Evolutionary conservation across 495 filamentous ascomycete genomes (phyloP).

Genomic region (Penicillium verhagenii): DNA sequence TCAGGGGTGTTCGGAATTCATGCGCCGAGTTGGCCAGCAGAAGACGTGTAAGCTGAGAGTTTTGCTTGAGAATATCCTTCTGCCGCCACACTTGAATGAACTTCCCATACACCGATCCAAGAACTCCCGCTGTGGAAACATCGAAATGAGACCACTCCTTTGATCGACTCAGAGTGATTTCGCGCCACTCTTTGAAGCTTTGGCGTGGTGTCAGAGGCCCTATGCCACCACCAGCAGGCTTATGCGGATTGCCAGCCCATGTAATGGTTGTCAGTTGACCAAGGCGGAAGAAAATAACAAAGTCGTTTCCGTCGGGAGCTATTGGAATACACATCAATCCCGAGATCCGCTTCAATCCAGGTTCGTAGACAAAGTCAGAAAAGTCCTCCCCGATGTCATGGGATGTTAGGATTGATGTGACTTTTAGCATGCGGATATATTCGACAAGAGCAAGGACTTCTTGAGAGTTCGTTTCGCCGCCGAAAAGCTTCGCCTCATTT

Average conservation of each 20-base stretch:
- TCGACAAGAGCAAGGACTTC: constrained; percentile 83
- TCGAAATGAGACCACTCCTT: constrained; percentile 44
- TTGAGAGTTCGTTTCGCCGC: constrained; percentile 70
- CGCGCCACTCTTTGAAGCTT: constrained; percentile 27
- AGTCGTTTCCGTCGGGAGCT: constrained; percentile 68
- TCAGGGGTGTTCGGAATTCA: constrained; percentile 85
- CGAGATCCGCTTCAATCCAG: constrained; percentile 73
- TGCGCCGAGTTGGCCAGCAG: constrained; percentile 86
- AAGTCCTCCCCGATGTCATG: constrained; percentile 75
- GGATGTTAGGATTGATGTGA: constrained; percentile 71
- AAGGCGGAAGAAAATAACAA: constrained; percentile 85
- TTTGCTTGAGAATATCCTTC: constrained; percentile 76
- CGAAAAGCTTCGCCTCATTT: constrained; percentile 81
- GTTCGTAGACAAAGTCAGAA: constrained; percentile 71
- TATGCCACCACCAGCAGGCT: constrained; percentile 40
- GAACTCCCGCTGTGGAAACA: constrained; percentile 76
- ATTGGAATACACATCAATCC: constrained; percentile 79
- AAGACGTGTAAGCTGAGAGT: constrained; percentile 70
- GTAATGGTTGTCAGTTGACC: constrained; percentile 72
- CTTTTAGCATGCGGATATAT: constrained; percentile 69
- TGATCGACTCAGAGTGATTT: constrained; percentile 22
- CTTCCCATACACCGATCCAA: constrained; percentile 84
- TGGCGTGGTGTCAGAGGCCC: constrained; percentile 20
- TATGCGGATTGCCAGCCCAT: constrained; percentile 90
- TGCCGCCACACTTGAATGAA: constrained; percentile 89